Evolutionary conservation across 176 grass and related monocot species (phyloP), one percentile per base, ranked within the genome.

Genomic region (Chrysopogon serrulatus): DNA sequence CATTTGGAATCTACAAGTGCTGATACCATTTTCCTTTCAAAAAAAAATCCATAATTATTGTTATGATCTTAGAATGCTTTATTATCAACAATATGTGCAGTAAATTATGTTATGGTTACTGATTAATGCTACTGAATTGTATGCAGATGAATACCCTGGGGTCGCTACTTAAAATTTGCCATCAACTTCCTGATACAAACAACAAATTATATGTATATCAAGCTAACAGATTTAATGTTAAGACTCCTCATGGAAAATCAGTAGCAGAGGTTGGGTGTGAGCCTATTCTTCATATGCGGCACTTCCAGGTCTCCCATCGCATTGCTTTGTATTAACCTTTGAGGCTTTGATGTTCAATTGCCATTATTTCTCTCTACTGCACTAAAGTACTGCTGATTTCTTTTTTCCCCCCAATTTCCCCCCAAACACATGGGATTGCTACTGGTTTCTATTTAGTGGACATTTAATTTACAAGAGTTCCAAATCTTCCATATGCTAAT

Each of bases 211-310:
- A 71, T 77, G 82, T 84, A 34, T 93, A 93, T 68, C 74, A 92
- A 78, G 96, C 93, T 79, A 88, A 77, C 78, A 87, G 87, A 80
- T 95, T 95, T 82, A 93, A 82, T 93, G 76, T 81, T 57, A 93
- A 62, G 74, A 98, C 96, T 68, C 89, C 96, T 82, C 79, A 86
- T 79, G 96, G 96, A 88, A 95, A 90, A 49, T 93, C 87, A 13
- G 96, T 98, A 77, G 93, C 93, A 10, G 96, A 93, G 54, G 79
- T 98, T 85, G 96, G 96, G 31, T 95, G 96, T 77, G 89, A 98
- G 81, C 96, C 96, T 81, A 93, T 98, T 90, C 88, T 98, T 79
- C 93, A 98, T 80, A 98, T 98, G 96, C 90, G 96, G 63, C 85
- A 93, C 73, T 98, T 98, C 87, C 96, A 98, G 96, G 96, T 98